Base-by-base conservation (phyloP, 2,329 filamentous ascomycete genomes). In the Ascochyta koolunga region DNA sequence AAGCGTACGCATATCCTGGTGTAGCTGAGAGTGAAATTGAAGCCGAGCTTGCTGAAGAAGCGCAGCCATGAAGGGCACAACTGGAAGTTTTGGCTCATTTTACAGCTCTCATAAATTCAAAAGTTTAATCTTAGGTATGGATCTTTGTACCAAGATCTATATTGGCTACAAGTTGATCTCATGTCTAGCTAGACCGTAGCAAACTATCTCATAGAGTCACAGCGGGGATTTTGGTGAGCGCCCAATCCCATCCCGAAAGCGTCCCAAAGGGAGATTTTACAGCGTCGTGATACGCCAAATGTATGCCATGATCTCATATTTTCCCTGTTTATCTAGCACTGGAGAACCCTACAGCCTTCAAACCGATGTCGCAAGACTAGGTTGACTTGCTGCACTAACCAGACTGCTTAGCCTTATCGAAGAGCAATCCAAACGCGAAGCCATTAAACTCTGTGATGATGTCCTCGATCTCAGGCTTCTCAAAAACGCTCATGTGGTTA, bases 1-100 rank as follows among this genome's bases (percentile, higher is more conserved):
- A 39, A 1, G 51, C 60, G 2, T 61, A 54, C 11, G 59, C 31
- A 2, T 61, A 57, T n/a, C 55, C 53, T 4, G 55, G 58, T 13
- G 50, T 59, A 6, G 56, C 56, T 18, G 60, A 63, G 45, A 63
- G 60, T n/a, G 16, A 63, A 4, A 58, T 63, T 13, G 62, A 61
- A 16, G 58, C 50, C 13, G 54, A 61, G 25, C 29, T 65, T 10
- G 27, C 33, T 11, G 42, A 51, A 19, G 13, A 15, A 5, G n/a
- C 35, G 5, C 40, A 51, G 19, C 40, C 40, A 6, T 50, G 16
- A 50, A 11, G 8, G n/a, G 8, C 16, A 8, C 5, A 29, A 2
- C 3, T 13, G 5, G 10, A 13, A 29, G 24, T 1, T 9, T 9
- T 27, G 24, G 8, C 7, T 9, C 8, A 27, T 2, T 9, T 6